Conservation (phyloP, 1,139 yeast genomes). For the Taphrina betulina region DNA sequence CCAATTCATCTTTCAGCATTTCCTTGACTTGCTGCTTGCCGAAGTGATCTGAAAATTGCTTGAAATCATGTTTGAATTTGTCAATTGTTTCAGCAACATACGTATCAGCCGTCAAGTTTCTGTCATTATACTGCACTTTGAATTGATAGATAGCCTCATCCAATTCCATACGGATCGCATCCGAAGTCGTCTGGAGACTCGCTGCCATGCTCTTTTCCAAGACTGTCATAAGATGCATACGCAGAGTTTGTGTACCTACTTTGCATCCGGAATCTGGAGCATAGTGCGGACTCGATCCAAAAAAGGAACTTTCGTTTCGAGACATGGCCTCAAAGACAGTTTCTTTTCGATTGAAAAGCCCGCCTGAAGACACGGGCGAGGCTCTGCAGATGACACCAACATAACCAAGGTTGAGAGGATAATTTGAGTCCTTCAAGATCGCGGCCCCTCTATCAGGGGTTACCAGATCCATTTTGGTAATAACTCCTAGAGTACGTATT, state of each 20-base stretch:
- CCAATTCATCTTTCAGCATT: conserved; percentile 76
- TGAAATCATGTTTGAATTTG: conserved; percentile 77
- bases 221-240: conserved; percentile 78
- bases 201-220: conserved; percentile 89
- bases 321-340: conserved; percentile 45
- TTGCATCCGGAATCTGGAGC: conserved; percentile 44
- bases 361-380: conserved; percentile 48
- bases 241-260: conserved; percentile 73
- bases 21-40: conserved; percentile 80
- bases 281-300: conserved; percentile 25
- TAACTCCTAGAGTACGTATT: conserved; percentile 91
- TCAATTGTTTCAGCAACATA: conserved; percentile 91
- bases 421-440: conserved; percentile 70
- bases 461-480: conserved; percentile 88
- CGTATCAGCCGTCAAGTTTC: conserved; percentile 88
- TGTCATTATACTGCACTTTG: conserved; percentile 94
- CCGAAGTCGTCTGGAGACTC: conserved; percentile 82
- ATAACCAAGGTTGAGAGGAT: conserved; percentile 92
- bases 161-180: conserved; percentile 80
- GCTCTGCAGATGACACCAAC: conserved; percentile 92
- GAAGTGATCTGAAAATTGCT: conserved; percentile 78
- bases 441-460: conserved; percentile 69
- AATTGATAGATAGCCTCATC: conserved; percentile 92
- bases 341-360: conserved; percentile 28
- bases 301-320: conserved; percentile 47